These are phyloP conservation scores for Citrus glauca DNA, from an alignment of 345 rosid genomes.

Conservation along the genomic window DNA sequence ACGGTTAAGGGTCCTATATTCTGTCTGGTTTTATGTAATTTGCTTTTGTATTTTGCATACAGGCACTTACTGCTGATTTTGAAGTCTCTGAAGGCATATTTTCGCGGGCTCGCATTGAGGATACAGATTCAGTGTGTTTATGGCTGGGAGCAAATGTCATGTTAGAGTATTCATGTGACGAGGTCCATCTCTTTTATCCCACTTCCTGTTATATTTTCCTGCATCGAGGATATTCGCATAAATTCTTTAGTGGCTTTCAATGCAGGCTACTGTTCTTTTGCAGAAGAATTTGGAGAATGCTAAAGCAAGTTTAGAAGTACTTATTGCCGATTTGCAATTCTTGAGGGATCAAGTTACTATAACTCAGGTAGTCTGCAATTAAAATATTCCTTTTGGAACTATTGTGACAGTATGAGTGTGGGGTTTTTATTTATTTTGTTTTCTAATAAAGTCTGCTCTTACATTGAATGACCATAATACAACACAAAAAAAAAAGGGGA, in stretches of 20 bases:
- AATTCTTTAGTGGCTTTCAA: conserved; percentile 18
- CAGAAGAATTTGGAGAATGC: conserved; percentile 88
- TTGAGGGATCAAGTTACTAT: conserved; percentile 94
- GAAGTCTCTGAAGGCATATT: conserved; percentile 96
- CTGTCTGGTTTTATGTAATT: background rate
- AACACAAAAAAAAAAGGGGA: background rate
- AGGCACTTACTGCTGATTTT: conserved; percentile 83
- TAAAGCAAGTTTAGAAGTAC: conserved; percentile 91
- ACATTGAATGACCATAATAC: background rate
- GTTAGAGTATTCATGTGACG: conserved; percentile 91
- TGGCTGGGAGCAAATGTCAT: conserved; percentile 97
- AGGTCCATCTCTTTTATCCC: conserved; percentile 40
- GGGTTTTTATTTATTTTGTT: background rate
- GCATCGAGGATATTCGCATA: conserved; percentile 21
- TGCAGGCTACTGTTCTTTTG: conserved; percentile 70
- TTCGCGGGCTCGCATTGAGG: conserved; percentile 69
- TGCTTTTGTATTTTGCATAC: conserved; percentile 9
- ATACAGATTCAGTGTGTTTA: conserved; percentile 74
- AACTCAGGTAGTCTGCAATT: conserved; percentile 61
- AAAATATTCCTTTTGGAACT: background rate
- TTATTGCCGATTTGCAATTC: conserved; percentile 80
- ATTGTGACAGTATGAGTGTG: background rate
- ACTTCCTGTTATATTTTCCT: conserved; percentile 7
- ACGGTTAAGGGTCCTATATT: background rate
- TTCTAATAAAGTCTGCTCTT: background rate